Evolutionary conservation across 2,329 filamentous ascomycete genomes (phyloP).

Genomic region (Fusarium devonianum): DNA sequence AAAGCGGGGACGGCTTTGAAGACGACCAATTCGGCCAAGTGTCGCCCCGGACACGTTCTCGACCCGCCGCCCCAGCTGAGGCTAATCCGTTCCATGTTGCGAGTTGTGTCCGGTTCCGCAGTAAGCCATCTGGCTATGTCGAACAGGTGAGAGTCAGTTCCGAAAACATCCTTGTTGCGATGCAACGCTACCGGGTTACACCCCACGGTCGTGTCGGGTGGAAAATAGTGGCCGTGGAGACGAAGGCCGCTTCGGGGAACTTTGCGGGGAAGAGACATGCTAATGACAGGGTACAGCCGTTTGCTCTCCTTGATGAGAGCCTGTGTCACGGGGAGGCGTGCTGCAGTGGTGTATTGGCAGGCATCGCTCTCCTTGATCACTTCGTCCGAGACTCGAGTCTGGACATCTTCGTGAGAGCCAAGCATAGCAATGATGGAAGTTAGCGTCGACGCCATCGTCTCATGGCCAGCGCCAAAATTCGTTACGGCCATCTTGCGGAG

Average conservation of each 20-base stretch:
- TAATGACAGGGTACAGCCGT: constrained; percentile 58
- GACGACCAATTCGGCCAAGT: constrained; percentile 60
- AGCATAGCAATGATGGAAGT: constrained; percentile 59
- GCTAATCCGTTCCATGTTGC: constrained; percentile 56
- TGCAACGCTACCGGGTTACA: constrained; percentile 61
- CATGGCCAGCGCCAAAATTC: constrained; percentile 64
- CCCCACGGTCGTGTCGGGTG: constrained; percentile 56
- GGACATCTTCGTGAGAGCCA: constrained; percentile 47
- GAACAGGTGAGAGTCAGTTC: constrained; percentile 53
- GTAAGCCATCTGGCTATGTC: constrained; percentile 58
- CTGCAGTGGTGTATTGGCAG: constrained; percentile 33
- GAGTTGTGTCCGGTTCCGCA: constrained; percentile 36
- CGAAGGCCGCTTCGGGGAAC: constrained; percentile 49
- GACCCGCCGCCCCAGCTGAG: constrained; percentile 61
- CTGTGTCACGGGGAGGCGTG: constrained; percentile 47
- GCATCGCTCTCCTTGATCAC: constrained; percentile 33
- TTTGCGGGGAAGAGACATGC: constrained; percentile 58
- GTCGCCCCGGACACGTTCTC: constrained; percentile 58
- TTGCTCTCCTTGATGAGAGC: constrained; percentile 61
- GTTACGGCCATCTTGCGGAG: constrained; percentile 61
- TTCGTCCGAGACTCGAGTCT: constrained; percentile 46
- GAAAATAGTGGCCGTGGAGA: constrained; percentile 52
- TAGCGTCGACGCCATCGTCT: constrained; percentile 61
- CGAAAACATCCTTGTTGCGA: constrained; percentile 58
- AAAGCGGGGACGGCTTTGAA: constrained; percentile 53